phyloP scores from a whole-genome alignment of 208 protist species.

The Crithidia expoeki region DNA sequence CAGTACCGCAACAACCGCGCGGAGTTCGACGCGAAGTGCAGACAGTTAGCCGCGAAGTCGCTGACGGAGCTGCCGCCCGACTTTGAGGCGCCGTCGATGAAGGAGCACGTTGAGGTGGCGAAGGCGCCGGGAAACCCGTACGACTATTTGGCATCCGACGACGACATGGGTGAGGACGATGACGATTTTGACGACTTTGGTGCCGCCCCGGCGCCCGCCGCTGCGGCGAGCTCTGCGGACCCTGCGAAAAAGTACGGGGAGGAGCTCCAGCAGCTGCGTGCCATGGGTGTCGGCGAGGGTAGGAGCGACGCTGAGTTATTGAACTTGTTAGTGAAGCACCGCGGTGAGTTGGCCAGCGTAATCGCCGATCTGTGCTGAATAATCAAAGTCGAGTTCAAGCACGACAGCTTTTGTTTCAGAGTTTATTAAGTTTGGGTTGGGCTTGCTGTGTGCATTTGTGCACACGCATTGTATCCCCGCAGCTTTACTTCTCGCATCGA shows the following conservation, averaged over 20 bases:
- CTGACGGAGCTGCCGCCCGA: slow-evolving; percentile 86
- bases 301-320: slow-evolving; percentile 67
- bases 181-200: slow-evolving; percentile 58
- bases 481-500: no score
- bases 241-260: slow-evolving; percentile 45
- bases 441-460: no score
- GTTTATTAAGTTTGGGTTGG: no score
- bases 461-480: no score
- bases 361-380: slow-evolving; percentile 61
- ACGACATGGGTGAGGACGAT: slow-evolving; percentile 44
- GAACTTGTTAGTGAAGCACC: slow-evolving; percentile 58
- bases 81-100: slow-evolving; percentile 74
- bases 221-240: slow-evolving; percentile 2
- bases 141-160: slow-evolving; percentile 36
- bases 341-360: slow-evolving; percentile 76
- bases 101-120: slow-evolving; percentile 59
- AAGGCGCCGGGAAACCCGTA: slow-evolving; percentile 28
- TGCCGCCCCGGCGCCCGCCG: slow-evolving; percentile 6
- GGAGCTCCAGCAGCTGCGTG: slow-evolving; percentile 79
- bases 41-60: slow-evolving; percentile 84
- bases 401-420: neutral
- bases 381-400: neutral
- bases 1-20: slow-evolving; percentile 80
- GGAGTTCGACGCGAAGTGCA: slow-evolving; percentile 66
- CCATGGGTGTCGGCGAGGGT: slow-evolving; percentile 65